Evolutionary conservation across 2,329 filamentous ascomycete species (phyloP).

Genomic region (Penicillium sp.): DNA sequence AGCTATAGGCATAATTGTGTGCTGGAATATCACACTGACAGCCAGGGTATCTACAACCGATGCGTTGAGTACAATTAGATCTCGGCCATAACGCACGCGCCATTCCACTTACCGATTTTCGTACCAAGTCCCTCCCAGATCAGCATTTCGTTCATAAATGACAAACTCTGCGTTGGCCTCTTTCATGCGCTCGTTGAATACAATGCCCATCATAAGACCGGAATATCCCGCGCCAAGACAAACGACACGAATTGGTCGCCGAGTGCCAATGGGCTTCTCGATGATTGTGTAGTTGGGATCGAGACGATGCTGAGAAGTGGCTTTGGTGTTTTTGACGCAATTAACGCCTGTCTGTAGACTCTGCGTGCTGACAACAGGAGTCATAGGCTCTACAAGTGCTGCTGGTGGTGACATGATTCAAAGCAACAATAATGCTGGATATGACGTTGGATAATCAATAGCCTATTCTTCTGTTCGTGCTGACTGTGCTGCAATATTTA

Average conservation of each 20-base stretch:
- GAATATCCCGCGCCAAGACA: conserved; percentile 20
- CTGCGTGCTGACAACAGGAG: background rate
- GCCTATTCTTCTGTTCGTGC: background rate
- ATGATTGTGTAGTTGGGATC: background rate
- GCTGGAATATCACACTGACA: conserved; percentile 35
- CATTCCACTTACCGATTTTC: conserved; percentile 21
- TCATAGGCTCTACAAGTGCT: background rate
- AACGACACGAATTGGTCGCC: conserved; percentile 11
- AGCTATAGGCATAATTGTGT: conserved; percentile 45
- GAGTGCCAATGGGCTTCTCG: conserved; percentile 6
- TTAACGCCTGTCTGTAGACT: background rate
- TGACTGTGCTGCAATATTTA: background rate
- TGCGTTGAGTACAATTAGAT: background rate
- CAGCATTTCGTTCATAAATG: conserved; percentile 18
- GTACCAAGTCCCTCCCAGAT: conserved; percentile 36
- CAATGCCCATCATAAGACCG: conserved; percentile 30
- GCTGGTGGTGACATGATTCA: background rate
- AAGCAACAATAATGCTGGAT: background rate
- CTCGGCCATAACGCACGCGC: fast-evolving
- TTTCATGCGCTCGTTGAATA: conserved; percentile 8
- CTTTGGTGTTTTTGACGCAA: too few species aligned
- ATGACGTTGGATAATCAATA: background rate
- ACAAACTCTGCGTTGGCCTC: background rate
- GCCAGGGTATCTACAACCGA: conserved; percentile 31
- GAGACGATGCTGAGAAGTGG: background rate